Base-by-base conservation (phyloP, 1,284 basidiomycete species). In the Pseudozyma sp. region DNA sequence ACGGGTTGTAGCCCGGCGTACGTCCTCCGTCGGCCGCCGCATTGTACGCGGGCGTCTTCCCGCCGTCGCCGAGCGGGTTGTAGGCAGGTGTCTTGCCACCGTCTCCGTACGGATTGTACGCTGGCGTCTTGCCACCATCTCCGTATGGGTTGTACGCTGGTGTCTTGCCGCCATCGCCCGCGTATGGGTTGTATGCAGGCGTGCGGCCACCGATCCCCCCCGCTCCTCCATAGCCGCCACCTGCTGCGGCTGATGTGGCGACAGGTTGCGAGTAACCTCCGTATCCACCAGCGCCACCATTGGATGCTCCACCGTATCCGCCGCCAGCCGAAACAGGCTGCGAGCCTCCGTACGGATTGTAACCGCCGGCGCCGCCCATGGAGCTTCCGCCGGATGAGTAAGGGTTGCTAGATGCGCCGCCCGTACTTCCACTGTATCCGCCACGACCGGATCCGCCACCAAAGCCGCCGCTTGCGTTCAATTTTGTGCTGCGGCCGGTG, bases 41-140 rank as follows among this genome's bases (percentile, higher is more conserved):
- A 35, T 77, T 77, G 71, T 82, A 80, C 0, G 78, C 81, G 0
- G 81, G 81, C n/a, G 81, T 82, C 47, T 74, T 75, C n/a, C 76
- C 78, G n/a, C 80, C 79, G 19, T 73, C 77, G 19, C 48, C 66
- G 6, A 69, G 39, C 14, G 68, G 64, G 24, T 77, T 77, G 51
- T 75, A 74, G 7, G 61, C 75, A 17, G 71, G 75, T 43, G 72
- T 74, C 57, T 71, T 42, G 16, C 76, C 78, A 14, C 80, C 79
- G 17, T 73, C 76, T 30, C 48, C 65, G 29, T 53, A 56, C 1
- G 71, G 76, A 43, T 73, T 77, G 52, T 75, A 74, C 7, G 62
- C 75, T 24, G 71, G 75, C 35, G 73, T 75, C 57, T 72, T 66
- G 19, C 76, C 70, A 34, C 75, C 75, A 55, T 71, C 74, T 13